Conservation (phyloP, 192 early-diverging fungal species). For the Linnemannia schmuckeri region DNA sequence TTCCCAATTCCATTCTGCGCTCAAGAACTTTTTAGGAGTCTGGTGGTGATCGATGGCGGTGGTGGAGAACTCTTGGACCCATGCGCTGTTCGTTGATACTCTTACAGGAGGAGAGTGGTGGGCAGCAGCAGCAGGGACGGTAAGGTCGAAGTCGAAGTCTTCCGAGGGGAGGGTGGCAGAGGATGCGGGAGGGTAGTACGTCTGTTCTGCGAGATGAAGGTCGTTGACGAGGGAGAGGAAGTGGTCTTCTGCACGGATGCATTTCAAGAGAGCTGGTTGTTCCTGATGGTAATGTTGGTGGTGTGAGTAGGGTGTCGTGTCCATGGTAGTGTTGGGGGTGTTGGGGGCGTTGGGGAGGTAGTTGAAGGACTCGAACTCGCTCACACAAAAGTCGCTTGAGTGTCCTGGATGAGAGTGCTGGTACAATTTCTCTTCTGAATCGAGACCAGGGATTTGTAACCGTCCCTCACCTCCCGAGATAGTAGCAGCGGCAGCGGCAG, state of each 20-base stretch:
- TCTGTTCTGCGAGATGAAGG: constrained; percentile 42
- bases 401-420: background rate
- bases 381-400: background rate
- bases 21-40: background rate
- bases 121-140: background rate
- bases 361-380: constrained; percentile 23
- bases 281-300: background rate
- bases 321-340: background rate
- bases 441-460: constrained; percentile 31
- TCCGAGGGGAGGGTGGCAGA: background rate
- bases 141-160: background rate
- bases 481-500: background rate
- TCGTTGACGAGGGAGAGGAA: constrained; percentile 43
- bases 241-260: constrained; percentile 25
- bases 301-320: background rate
- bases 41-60: background rate
- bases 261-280: background rate
- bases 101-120: background rate
- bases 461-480: background rate
- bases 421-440: background rate
- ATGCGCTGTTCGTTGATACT: background rate
- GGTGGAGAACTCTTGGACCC: constrained; percentile 34
- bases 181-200: constrained; percentile 41
- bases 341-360: background rate
- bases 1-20: constrained; percentile 56